These are phyloP conservation scores for Colletotrichum caudatum DNA, from an alignment of 2,329 filamentous ascomycete genomes.

Conservation along the genomic window DNA sequence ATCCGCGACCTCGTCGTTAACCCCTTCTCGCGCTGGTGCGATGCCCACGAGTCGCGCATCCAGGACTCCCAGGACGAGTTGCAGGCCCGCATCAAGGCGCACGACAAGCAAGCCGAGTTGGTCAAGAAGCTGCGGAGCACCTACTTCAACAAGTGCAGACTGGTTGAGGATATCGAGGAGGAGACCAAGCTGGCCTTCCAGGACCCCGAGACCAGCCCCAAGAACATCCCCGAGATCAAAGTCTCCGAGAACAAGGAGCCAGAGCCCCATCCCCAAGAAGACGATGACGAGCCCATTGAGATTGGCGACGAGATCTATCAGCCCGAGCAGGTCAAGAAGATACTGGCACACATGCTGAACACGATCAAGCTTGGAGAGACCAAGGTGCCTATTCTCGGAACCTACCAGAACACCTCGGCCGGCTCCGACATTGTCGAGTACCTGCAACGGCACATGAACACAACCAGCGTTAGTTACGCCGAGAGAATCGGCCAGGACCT, in stretches of 20 bases:
- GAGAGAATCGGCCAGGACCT: slow-evolving; percentile 96
- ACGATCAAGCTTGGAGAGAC: slow-evolving; percentile 89
- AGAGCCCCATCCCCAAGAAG: slow-evolving; percentile 70
- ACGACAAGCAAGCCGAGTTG: slow-evolving; percentile 89
- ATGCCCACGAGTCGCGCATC: slow-evolving; percentile 90
- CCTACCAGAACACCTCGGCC: slow-evolving; percentile 91
- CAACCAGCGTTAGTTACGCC: slow-evolving; percentile 87
- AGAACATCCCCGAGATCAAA: slow-evolving; percentile 87
- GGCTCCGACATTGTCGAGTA: slow-evolving; percentile 97
- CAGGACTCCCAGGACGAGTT: slow-evolving; percentile 96
- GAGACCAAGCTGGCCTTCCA: slow-evolving; percentile 99
- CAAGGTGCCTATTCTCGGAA: slow-evolving; percentile 95
- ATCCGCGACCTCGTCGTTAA: slow-evolving; percentile 96
- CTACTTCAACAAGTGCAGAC: slow-evolving; percentile 98
- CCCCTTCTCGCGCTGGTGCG: slow-evolving; percentile 96
- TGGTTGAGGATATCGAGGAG: slow-evolving; percentile 96
- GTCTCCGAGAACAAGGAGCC: slow-evolving; percentile 76
- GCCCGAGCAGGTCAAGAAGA: slow-evolving; percentile 90
- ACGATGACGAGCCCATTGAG: slow-evolving; percentile 88
- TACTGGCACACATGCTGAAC: slow-evolving; percentile 86
- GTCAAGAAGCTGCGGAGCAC: slow-evolving; percentile 94
- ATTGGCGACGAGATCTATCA: slow-evolving; percentile 90
- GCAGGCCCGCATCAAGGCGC: slow-evolving; percentile 88
- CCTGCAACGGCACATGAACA: slow-evolving; percentile 87
- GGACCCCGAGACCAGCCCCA: slow-evolving; percentile 79